Conservation (phyloP, 2,329 filamentous ascomycete genomes). For the Hawksworthiomyces lignivorus region DNA sequence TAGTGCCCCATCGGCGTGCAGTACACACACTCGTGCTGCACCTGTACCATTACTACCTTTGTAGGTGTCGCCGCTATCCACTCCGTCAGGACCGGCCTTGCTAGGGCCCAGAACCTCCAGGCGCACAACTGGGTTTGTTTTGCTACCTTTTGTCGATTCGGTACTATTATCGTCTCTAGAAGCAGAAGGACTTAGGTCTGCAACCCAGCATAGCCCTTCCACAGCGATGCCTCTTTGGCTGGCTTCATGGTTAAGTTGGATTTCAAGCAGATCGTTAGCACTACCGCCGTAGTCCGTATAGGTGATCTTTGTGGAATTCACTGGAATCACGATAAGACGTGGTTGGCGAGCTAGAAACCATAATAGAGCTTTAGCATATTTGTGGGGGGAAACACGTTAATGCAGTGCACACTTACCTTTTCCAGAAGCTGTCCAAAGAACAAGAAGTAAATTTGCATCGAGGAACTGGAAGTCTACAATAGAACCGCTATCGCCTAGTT, state of each 20-base stretch:
- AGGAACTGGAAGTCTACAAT: conserved; percentile 62
- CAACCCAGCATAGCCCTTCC: conserved; percentile 11
- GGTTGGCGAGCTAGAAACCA: conserved; percentile 7
- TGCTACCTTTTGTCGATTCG: not conserved
- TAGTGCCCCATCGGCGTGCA: conserved; percentile 39
- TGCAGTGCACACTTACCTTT: not conserved
- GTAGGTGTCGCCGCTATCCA: not conserved
- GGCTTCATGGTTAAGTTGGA: not conserved
- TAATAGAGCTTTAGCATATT: not conserved
- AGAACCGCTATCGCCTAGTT: conserved; percentile 30
- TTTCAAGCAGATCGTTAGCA: too few relatives aligned
- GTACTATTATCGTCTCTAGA: not conserved
- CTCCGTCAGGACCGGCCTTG: not conserved
- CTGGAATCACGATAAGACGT: conserved; percentile 11
- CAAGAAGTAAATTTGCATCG: conserved; percentile 50
- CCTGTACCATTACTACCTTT: conserved; percentile 17
- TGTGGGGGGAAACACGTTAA: too few relatives aligned
- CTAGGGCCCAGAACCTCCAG: conserved; percentile 45
- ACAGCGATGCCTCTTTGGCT: not conserved
- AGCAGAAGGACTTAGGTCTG: not conserved
- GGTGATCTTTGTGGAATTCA: conserved; percentile 3
- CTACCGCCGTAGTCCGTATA: conserved; percentile 2
- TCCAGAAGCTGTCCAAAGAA: conserved; percentile 43
- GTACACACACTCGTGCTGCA: conserved; percentile 42
- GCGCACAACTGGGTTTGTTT: conserved; percentile 20